phyloP scores from a whole-genome alignment of 768 basidiomycete genomes.

The Pisolithus sp. region DNA sequence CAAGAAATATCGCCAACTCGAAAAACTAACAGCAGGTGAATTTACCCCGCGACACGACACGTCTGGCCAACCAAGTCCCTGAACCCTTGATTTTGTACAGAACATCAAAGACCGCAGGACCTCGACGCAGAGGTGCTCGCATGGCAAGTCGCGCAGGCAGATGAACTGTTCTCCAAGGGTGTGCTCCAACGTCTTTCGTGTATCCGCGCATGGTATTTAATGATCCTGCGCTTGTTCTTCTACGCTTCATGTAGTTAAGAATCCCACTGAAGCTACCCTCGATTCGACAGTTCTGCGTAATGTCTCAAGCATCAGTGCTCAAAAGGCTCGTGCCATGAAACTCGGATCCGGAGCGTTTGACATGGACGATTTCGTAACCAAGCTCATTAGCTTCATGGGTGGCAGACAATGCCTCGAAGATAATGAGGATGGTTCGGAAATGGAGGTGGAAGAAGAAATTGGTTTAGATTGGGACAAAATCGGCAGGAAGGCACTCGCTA shows the following conservation, averaged over 20 bases:
- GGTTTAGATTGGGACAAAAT: constrained; percentile 79
- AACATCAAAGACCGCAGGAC: constrained; percentile 47
- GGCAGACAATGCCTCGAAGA: constrained; percentile 46
- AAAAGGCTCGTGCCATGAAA: constrained; percentile 88
- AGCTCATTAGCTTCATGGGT: constrained; percentile 71
- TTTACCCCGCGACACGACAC: background rate
- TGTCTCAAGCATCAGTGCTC: constrained; percentile 72
- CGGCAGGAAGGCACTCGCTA: constrained; percentile 76
- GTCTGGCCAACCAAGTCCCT: background rate
- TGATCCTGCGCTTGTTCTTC: too few species aligned
- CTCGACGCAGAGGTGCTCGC: constrained; percentile 51
- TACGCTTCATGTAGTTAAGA: constrained; percentile 45
- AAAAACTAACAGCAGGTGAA: constrained; percentile 58
- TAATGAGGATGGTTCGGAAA: constrained; percentile 43
- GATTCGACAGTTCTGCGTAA: constrained; percentile 79
- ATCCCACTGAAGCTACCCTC: constrained; percentile 82
- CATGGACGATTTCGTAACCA: constrained; percentile 81
- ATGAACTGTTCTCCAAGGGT: constrained; percentile 64
- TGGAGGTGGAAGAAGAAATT: constrained; percentile 44
- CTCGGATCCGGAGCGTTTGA: constrained; percentile 87
- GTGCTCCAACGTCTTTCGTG: constrained; percentile 5
- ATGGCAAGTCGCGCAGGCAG: constrained; percentile 48
- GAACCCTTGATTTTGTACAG: constrained; percentile 18
- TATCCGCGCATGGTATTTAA: background rate
- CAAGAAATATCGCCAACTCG: constrained; percentile 64